Conservation (phyloP, 1,284 basidiomycete genomes). For the Ceratobasidium sp. region DNA sequence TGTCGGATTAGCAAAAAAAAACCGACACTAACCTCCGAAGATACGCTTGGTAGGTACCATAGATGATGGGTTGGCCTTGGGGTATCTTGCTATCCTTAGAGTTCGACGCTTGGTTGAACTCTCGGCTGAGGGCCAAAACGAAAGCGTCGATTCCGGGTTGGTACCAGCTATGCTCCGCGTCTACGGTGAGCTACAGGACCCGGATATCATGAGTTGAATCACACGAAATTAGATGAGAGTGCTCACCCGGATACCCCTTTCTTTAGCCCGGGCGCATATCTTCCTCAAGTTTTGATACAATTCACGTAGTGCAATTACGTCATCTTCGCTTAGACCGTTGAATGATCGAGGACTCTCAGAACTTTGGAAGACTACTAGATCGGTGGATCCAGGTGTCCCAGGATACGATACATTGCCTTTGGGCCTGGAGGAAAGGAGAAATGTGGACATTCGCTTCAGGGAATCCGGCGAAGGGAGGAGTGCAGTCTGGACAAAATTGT, state of each 20-base stretch:
- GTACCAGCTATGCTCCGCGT: conserved; percentile 87
- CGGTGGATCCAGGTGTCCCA: conserved; percentile 60
- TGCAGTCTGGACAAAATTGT: conserved; percentile 58
- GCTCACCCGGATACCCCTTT: conserved; percentile 59
- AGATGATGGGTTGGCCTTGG: conserved; percentile 67
- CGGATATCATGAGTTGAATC: conserved; percentile 29
- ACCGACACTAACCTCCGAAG: conserved; percentile 64
- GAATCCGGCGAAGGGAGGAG: conserved; percentile 64
- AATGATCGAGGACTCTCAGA: conserved; percentile 38
- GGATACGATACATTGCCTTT: conserved; percentile 63
- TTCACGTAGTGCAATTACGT: conserved; percentile 65
- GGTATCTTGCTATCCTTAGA: conserved; percentile 41
- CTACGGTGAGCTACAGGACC: conserved; percentile 66
- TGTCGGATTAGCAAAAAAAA: conserved; percentile 4
- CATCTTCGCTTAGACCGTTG: conserved; percentile 56
- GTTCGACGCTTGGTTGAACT: conserved; percentile 64
- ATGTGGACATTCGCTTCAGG: conserved; percentile 62
- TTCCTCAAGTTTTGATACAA: conserved; percentile 65
- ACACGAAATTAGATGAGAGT: background rate
- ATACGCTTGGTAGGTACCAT: conserved; percentile 88
- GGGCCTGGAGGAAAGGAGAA: conserved; percentile 53
- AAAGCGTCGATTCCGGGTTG: conserved; percentile 84
- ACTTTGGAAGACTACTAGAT: conserved; percentile 55
- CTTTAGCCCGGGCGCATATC: conserved; percentile 67
- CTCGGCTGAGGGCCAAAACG: conserved; percentile 73